Conservation (phyloP, 2,329 filamentous ascomycete genomes). For the Chaetomium strumarium region DNA sequence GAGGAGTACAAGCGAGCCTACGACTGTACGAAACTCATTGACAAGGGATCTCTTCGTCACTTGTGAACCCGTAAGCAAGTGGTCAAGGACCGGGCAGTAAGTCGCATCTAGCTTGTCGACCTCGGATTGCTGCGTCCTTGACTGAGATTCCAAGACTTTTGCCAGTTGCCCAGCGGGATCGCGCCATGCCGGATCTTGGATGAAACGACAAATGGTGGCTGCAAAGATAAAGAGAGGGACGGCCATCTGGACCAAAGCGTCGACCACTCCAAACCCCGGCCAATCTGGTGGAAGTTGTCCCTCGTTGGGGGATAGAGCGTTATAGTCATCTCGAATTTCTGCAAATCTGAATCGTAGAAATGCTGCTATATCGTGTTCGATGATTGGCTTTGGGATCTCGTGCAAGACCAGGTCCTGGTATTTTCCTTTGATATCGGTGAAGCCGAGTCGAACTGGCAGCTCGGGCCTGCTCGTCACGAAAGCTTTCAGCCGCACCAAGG, state of each 20-base stretch:
- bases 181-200: constrained; percentile 22
- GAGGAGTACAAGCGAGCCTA: constrained; percentile 30
- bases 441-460: constrained; percentile 33
- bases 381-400: constrained; percentile 9
- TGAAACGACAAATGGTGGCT: constrained; percentile 27
- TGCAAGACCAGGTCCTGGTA: constrained; percentile 17
- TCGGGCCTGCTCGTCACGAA: constrained; percentile 41
- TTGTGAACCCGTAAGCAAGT: constrained; percentile 4
- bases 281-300: constrained; percentile 18
- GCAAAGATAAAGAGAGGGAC: constrained; percentile 30
- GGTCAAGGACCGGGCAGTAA: constrained; percentile 22
- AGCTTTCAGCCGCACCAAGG: constrained; percentile 25
- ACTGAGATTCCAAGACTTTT: constrained; percentile 23
- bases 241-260: constrained; percentile 18
- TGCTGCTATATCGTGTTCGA: constrained; percentile 33
- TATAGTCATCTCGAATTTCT: constrained; percentile 27
- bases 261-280: constrained; percentile 8
- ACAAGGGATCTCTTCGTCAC: constrained; percentile 2
- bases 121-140: constrained; percentile 8
- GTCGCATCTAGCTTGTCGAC: constrained; percentile 21
- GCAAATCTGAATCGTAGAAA: constrained; percentile 31
- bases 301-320: constrained; percentile 5
- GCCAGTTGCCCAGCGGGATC: constrained; percentile 25
- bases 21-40: constrained; percentile 26
- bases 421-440: constrained; percentile 27